Evolutionary conservation across 441 rosid genomes (phyloP).

Genomic region (Erysimum pusillum): DNA sequence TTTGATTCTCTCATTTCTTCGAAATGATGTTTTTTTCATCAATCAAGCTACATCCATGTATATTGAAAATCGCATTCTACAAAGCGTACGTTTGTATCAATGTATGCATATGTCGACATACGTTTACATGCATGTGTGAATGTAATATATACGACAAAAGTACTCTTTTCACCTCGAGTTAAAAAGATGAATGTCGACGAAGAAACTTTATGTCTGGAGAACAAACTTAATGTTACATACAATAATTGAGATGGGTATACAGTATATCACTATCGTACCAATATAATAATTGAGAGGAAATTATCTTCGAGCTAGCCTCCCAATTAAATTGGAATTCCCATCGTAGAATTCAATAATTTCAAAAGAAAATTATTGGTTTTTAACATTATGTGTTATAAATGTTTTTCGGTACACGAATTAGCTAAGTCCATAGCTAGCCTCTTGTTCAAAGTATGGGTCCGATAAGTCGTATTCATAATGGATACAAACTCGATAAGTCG

Average conservation of each 20-base stretch:
- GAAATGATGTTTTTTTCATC: no score
- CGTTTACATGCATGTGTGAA: slow-evolving; percentile 1
- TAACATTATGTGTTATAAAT: slow-evolving; percentile 32
- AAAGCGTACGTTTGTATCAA: background rate
- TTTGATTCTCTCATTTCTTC: no score
- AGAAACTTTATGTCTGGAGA: slow-evolving; percentile 2
- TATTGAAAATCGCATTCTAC: slow-evolving; percentile 4
- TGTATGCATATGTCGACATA: slow-evolving; percentile 21
- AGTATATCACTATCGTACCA: slow-evolving; percentile 37
- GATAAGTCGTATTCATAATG: slow-evolving; percentile 43
- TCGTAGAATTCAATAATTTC: slow-evolving; percentile 22
- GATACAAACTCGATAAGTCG: slow-evolving; percentile 33
- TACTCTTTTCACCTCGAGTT: slow-evolving; percentile 10
- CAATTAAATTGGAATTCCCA: slow-evolving; percentile 29
- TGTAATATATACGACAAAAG: slow-evolving; percentile 7
- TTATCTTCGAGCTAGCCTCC: slow-evolving; percentile 28
- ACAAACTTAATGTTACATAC: slow-evolving; percentile 24
- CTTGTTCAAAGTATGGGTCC: slow-evolving; percentile 41
- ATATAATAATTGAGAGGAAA: slow-evolving; percentile 33
- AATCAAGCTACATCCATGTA: no score
- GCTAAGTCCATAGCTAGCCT: slow-evolving; percentile 30
- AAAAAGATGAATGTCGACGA: slow-evolving; percentile 39
- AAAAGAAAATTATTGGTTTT: slow-evolving; percentile 23
- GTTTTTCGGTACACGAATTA: slow-evolving; percentile 26
- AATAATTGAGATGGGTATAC: slow-evolving; percentile 34